These are phyloP conservation scores for Papiliotrema flavescens DNA, from an alignment of 1,284 basidiomycete species.

Conservation along the genomic window DNA sequence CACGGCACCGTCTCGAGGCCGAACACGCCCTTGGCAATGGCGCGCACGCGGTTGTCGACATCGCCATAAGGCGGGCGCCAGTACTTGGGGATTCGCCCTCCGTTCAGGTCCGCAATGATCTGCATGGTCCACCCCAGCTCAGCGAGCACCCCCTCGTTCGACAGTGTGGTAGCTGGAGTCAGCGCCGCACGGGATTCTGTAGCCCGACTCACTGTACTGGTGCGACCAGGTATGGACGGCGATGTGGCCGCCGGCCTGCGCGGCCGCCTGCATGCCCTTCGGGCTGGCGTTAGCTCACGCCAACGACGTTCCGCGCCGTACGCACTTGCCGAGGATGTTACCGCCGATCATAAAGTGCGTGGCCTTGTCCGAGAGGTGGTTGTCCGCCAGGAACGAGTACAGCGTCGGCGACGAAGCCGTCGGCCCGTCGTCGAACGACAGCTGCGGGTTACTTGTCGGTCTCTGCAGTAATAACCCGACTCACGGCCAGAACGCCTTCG, in stretches of 20 bases:
- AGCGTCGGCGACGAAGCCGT: conserved; percentile 51
- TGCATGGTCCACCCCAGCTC: conserved; percentile 54
- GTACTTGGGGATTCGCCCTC: conserved; percentile 44
- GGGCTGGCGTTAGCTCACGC: conserved; percentile 11
- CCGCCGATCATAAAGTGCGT: conserved; percentile 59
- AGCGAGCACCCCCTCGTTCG: conserved; percentile 56
- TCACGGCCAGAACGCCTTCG: conserved; percentile 36
- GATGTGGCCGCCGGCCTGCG: conserved; percentile 38
- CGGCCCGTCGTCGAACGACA: conserved; percentile 55
- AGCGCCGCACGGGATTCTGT: not conserved
- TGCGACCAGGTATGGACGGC: conserved; percentile 56
- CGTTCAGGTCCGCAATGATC: conserved; percentile 45
- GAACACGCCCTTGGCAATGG: conserved; percentile 51
- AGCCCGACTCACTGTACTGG: conserved; percentile 36
- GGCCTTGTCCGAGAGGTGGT: conserved; percentile 51
- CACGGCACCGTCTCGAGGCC: conserved; percentile 47
- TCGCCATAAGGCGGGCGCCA: conserved; percentile 52
- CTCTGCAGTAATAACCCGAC: no score
- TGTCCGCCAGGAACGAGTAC: conserved; percentile 52
- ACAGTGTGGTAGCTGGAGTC: conserved; percentile 50
- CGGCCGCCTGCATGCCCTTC: conserved; percentile 21
- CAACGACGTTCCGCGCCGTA: not conserved
- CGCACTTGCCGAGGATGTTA: conserved; percentile 31
- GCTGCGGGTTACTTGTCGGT: conserved; percentile 8
- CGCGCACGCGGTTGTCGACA: conserved; percentile 54